Conservation (phyloP, 2,329 filamentous ascomycete species). For the Fusarium coicis region DNA sequence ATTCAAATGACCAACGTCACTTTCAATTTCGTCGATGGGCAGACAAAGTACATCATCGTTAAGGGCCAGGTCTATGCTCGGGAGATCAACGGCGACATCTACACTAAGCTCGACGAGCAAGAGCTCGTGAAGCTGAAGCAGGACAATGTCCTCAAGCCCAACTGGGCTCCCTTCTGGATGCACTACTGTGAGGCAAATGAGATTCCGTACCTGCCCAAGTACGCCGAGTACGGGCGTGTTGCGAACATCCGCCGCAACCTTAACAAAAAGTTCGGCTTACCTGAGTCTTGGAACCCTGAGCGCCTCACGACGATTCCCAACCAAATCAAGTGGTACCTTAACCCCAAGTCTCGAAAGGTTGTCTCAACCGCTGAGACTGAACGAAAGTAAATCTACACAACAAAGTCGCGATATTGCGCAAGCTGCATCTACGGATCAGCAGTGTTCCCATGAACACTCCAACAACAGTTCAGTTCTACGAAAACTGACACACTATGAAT, state of each 20-base stretch:
- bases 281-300: neutral
- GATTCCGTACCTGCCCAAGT: neutral
- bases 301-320: neutral
- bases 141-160: neutral
- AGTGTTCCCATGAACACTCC: neutral
- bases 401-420: neutral
- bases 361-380: neutral
- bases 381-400: neutral
- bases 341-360: neutral
- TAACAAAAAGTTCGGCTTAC: neutral
- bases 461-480: neutral
- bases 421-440: neutral
- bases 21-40: neutral
- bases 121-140: neutral
- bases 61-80: neutral
- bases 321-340: neutral
- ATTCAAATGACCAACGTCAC: neutral
- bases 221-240: neutral
- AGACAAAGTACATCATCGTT: neutral
- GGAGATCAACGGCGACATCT: neutral
- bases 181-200: neutral
- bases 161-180: neutral
- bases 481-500: neutral
- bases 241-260: neutral
- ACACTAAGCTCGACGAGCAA: accelerated